Conservation (phyloP, 345 rosid species). For the Lumnitzera racemosa region DNA sequence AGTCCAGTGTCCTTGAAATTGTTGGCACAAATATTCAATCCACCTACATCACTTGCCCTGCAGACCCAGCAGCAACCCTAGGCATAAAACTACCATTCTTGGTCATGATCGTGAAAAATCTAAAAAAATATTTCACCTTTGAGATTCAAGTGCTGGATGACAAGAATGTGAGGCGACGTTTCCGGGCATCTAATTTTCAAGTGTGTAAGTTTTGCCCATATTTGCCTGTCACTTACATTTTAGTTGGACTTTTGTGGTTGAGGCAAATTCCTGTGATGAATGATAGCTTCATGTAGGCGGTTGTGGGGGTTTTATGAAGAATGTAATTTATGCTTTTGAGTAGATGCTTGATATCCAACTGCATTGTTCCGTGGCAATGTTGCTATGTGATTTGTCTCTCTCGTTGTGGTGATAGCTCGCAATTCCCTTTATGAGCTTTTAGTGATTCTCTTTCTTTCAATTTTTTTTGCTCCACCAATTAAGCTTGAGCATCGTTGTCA, state of each 20-base stretch:
- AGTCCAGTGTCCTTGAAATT: conserved; percentile 85
- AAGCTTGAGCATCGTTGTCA: no score
- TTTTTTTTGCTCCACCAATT: no score
- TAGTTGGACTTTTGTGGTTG: not conserved
- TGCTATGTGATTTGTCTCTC: no score
- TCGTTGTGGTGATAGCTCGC: no score
- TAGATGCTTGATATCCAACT: no score
- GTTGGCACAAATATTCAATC: conserved; percentile 83
- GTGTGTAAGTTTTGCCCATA: conserved; percentile 66
- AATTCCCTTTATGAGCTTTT: no score
- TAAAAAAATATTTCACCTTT: conserved; percentile 88
- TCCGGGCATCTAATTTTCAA: conserved; percentile 98
- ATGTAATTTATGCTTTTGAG: no score
- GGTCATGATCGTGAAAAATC: conserved; percentile 84
- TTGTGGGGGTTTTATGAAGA: no score
- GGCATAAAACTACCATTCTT: conserved; percentile 94
- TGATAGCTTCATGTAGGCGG: no score
- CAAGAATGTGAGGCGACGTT: conserved; percentile 93
- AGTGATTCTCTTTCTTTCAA: no score
- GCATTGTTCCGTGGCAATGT: no score
- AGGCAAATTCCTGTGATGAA: no score
- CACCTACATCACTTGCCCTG: conserved; percentile 89
- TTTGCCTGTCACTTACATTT: conserved; percentile 1
- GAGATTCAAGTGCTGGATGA: conserved; percentile 97
- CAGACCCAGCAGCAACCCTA: conserved; percentile 82